phyloP scores from a whole-genome alignment of 2,329 filamentous ascomycete genomes.

The Sclerotiophoma versabilis region DNA sequence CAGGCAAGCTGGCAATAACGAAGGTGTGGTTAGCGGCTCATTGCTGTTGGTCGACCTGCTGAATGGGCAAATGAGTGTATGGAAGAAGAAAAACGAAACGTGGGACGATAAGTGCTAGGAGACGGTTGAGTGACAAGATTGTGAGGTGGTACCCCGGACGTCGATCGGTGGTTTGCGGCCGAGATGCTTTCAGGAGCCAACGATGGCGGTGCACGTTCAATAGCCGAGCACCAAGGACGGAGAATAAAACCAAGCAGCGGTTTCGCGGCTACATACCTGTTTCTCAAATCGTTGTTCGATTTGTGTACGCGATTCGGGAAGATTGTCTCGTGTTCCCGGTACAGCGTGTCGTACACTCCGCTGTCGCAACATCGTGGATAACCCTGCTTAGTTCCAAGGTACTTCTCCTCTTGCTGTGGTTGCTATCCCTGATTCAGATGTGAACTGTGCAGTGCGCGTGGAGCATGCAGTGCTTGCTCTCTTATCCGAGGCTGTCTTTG shows the following conservation, averaged over 20 bases:
- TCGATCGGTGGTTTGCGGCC: slow-evolving; percentile 18
- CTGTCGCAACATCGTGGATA: slow-evolving; percentile 10
- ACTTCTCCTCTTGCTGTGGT: slow-evolving; percentile 1
- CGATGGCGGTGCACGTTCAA: slow-evolving; percentile 11
- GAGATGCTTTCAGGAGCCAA: slow-evolving; percentile 15
- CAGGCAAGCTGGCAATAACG: slow-evolving; percentile 6
- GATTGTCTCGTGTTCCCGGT: slow-evolving; percentile 21
- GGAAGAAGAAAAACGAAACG: slow-evolving; percentile 6
- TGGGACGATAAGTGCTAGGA: slow-evolving; percentile 8
- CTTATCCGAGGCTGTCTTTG: background rate
- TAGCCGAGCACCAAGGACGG: slow-evolving; percentile 10
- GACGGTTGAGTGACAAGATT: slow-evolving; percentile 14
- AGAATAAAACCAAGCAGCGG: slow-evolving; percentile 5
- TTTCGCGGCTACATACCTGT: background rate
- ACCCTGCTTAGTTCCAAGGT: background rate
- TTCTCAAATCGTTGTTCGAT: background rate
- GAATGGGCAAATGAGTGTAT: slow-evolving; percentile 9
- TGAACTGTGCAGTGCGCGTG: slow-evolving; percentile 6
- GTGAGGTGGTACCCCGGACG: slow-evolving; percentile 17
- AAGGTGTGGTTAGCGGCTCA: slow-evolving; percentile 16
- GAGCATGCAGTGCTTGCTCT: background rate
- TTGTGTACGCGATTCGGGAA: slow-evolving; percentile 6
- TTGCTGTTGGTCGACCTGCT: slow-evolving; percentile 1
- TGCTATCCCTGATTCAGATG: background rate
- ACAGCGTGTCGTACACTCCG: slow-evolving; percentile 23